Evolutionary conservation across 495 filamentous ascomycete genomes (phyloP).

Genomic region (Cladorrhinum samala): DNA sequence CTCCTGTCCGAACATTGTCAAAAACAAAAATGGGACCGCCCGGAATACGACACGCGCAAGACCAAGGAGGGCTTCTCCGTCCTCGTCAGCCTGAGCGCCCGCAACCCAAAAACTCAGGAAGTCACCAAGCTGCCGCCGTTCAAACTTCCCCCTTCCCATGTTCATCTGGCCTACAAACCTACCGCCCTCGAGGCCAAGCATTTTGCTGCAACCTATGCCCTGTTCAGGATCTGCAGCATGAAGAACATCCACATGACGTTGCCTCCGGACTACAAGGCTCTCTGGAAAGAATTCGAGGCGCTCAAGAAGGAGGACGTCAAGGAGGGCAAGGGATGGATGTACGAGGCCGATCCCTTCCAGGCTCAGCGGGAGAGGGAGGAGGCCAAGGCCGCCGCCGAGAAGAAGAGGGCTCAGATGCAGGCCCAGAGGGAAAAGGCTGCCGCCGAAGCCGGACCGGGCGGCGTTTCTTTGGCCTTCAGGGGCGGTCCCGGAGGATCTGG

Average conservation of each 20-base stretch:
- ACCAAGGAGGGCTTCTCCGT: conserved; percentile 62
- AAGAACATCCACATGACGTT: conserved; percentile 89
- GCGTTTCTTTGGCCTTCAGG: conserved; percentile 33
- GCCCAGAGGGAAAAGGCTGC: conserved; percentile 56
- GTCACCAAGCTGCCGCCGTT: conserved; percentile 68
- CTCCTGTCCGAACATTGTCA: conserved; percentile 91
- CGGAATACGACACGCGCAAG: conserved; percentile 67
- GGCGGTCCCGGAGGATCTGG: conserved; percentile 15
- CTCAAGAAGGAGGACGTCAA: conserved; percentile 71
- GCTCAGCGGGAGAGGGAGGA: conserved; percentile 72
- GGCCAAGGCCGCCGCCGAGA: conserved; percentile 61
- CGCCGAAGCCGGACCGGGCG: conserved; percentile 39
- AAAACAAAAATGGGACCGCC: conserved; percentile 90
- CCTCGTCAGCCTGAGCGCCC: conserved; percentile 68
- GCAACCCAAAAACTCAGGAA: conserved; percentile 79
- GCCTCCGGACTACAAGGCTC: conserved; percentile 76
- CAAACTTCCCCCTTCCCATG: conserved; percentile 66
- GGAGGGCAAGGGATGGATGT: conserved; percentile 80
- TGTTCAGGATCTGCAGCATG: conserved; percentile 90
- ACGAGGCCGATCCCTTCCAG: conserved; percentile 89
- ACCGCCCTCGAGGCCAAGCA: conserved; percentile 85
- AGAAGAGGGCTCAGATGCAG: conserved; percentile 59
- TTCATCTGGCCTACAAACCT: conserved; percentile 59
- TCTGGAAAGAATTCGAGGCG: conserved; percentile 84
- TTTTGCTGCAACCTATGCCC: conserved; percentile 82